phyloP scores from a whole-genome alignment of 1,284 basidiomycete genomes.

The Chalciporus sp. region DNA sequence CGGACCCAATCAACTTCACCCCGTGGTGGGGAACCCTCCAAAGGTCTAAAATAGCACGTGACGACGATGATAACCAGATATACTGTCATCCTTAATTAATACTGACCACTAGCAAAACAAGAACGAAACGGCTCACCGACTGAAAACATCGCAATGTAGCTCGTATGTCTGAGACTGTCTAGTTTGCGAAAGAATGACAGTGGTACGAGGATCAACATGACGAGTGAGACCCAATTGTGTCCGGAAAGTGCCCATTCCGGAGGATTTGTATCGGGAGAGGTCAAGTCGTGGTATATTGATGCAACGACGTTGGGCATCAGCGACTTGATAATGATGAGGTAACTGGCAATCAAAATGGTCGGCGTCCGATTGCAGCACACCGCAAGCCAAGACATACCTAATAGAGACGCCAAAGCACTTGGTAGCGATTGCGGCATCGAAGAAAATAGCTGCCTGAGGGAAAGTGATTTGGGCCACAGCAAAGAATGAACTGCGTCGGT shows the following conservation, averaged over 20 bases:
- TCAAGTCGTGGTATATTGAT: constrained; percentile 79
- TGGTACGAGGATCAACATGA: constrained; percentile 86
- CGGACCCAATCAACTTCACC: constrained; percentile 74
- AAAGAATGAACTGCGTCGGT: constrained; percentile 85
- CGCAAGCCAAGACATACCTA: constrained; percentile 52
- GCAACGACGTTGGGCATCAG: constrained; percentile 93
- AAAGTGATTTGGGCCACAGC: constrained; percentile 86
- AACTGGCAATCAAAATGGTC: constrained; percentile 47
- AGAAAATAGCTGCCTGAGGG: constrained; percentile 80
- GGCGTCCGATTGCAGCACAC: not conserved
- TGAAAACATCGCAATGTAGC: constrained; percentile 85
- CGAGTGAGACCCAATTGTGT: constrained; percentile 80
- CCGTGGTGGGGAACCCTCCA: constrained; percentile 55
- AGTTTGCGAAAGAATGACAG: constrained; percentile 86
- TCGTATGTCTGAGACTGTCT: constrained; percentile 82
- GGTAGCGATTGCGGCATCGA: constrained; percentile 92
- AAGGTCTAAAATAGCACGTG: constrained; percentile 71
- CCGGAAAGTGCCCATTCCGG: constrained; percentile 79
- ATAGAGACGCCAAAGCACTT: constrained; percentile 98
- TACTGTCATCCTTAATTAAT: constrained; percentile 40
- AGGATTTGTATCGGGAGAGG: constrained; percentile 62
- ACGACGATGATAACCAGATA: constrained; percentile 79
- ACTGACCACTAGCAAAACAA: not conserved
- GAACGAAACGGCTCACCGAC: constrained; percentile 56
- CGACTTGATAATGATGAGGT: constrained; percentile 92